Evolutionary conservation across 768 basidiomycete species (phyloP), one percentile per base, ranked within the genome.

Genomic region (Serpula lacrymans): DNA sequence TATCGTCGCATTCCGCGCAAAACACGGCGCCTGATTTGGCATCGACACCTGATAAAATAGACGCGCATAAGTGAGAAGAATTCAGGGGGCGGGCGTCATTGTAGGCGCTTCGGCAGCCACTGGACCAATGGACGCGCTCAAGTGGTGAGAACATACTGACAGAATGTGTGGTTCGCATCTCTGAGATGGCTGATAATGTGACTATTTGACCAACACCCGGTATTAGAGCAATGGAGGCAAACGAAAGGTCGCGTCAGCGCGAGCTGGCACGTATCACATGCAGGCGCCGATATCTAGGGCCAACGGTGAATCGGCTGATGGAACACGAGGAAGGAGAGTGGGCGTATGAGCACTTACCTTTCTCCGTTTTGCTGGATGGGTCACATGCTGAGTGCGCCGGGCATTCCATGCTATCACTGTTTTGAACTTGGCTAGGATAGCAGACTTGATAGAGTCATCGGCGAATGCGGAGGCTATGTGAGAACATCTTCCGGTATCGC

Each of bases 1-100:
- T 82, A 55, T 92, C 84, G 26, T 82, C 71, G 63, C 91, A 94
- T 24, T 71, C 65, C 2, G 65, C 58, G 56, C 92, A 94, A 53
- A 77, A 93, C 2, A 93, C 64, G 8, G 70, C 68, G n/a, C 92
- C 91, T 0, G 81, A 75, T 48, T 75, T 77, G 3, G 77, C 68
- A 57, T 94, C 90, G 20, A 78, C 77, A 52, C 84, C 91, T 93
- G 50, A 6, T 31, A 32, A 30, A 16, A 29, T 26, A 16, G 11
- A 34, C 12, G 14, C 14, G 8, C 21, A 12, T 22, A 17, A 24
- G 28, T 30, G 14, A 25, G 21, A 23, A 24, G 8, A 18, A 20
- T 12, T 13, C 14, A 30, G 22, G 35, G 29, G 22, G 25, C n/a
- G n/a, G n/a, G n/a, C 17, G 17, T 26, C 11, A 14, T 31, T 34